Base-by-base conservation (phyloP, 805 yeast genomes). In the Tetrapisispora nanseiensis region DNA sequence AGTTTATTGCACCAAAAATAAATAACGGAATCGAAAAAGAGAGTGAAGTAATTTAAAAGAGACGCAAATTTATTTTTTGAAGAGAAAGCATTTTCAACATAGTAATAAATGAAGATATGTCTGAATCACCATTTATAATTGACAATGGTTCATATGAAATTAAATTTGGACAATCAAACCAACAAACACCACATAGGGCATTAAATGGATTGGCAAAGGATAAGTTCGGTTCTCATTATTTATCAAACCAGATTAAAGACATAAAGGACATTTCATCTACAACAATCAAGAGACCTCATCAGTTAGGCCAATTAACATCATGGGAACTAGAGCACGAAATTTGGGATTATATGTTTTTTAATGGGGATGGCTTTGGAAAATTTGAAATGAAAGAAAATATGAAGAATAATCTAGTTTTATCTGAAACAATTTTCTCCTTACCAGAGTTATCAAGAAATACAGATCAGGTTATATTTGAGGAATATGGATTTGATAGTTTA, bases 391-490 rank as follows among this genome's bases (percentile, higher is more conserved):
- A 57, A 34, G 69, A 69, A 15, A 68, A 71, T 1, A 46, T 55
- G 36, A 80, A 75, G 1, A 65, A 75, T 2, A 77, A 82, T 43
- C 66, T 92, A 33, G 69, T 87, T 0, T 69, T 85, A 38, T 79
- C 89, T 2, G 97, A 92, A 54, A 69, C 86, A 5, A 90, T 95
- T 20, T 78, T 82, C 56, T 82, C 86, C 40, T 65, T 90, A 26
- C 92, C 95, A 2, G 81, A 78, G 41, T 69, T 90, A 26, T 83
- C 94, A 29, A 78, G 78, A 51, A 83, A 83, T 59, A 82, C 86
- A 13, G 97, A 92, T 59, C 95, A 87, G 63, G 82, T 92, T 0
- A 74, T 92, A 0, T 90, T 94, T 65, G 99, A 92, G 61, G 97
- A 92, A 56, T 92, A 81, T 56, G 95, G 86, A 3, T 83, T 92